These are phyloP conservation scores for Flaveria robusta DNA, from an alignment of 129 eudicot species.

Conservation along the genomic window DNA sequence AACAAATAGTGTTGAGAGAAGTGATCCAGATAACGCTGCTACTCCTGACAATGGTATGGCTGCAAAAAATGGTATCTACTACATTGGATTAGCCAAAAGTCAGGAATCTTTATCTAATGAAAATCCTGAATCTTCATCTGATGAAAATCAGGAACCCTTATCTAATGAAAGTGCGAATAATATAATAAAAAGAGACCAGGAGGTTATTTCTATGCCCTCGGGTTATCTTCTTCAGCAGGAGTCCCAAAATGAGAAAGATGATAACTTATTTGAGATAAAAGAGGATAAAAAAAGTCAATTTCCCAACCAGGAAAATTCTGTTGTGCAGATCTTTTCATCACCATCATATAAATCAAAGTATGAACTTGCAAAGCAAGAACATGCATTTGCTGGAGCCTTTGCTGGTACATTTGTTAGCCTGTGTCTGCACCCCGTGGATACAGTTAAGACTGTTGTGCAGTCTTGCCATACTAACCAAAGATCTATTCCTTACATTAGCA, in stretches of 20 bases:
- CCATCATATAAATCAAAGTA: conserved; percentile 37
- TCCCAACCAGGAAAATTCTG: conserved; percentile 23
- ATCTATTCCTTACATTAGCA: conserved; percentile 54
- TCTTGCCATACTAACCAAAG: conserved; percentile 69
- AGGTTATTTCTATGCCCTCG: conserved; percentile 27
- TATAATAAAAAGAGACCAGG: conserved; percentile 14
- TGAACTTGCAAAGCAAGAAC: conserved; percentile 69
- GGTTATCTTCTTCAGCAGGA: conserved; percentile 35
- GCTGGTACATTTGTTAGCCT: conserved; percentile 91
- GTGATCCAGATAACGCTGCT: conserved; percentile 15
- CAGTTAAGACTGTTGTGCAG: conserved; percentile 84
- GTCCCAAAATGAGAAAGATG: conserved; percentile 20
- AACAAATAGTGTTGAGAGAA: conserved; percentile 27
- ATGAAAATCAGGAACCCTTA: conserved; percentile 15
- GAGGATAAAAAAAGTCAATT: conserved; percentile 27
- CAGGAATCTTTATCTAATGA: conserved; percentile 23
- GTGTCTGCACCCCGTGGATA: conserved; percentile 93
- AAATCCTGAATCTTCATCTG: not conserved
- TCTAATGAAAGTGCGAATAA: not conserved
- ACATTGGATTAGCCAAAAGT: conserved; percentile 22
- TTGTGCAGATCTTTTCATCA: conserved; percentile 30
- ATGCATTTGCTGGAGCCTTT: conserved; percentile 97
- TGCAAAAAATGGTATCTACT: conserved; percentile 20
- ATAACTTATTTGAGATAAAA: conserved; percentile 27
- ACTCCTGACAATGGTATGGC: conserved; percentile 19